Evolutionary conservation across 257 asterid genomes (phyloP).

Genomic region (Solanum etuberosum): DNA sequence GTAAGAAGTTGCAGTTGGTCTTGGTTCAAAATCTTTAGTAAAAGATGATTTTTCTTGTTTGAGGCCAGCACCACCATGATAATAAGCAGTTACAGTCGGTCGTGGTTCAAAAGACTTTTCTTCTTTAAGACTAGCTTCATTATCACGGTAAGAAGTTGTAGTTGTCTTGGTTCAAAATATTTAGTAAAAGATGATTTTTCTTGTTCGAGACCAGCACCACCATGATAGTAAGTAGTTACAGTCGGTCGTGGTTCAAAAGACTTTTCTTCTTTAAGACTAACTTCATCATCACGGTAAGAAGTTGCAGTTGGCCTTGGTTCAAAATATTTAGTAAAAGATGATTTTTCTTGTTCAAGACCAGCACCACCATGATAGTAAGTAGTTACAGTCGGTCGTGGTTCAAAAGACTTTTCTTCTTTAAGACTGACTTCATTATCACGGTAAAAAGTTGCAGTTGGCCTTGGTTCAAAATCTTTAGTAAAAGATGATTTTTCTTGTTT

Average conservation of each 20-base stretch:
- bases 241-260: not conserved
- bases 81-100: not conserved
- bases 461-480: not conserved
- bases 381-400: not conserved
- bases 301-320: too few species aligned
- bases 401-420: not conserved
- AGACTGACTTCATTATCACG: not conserved
- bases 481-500: too few species aligned
- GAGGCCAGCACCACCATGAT: too few species aligned
- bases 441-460: not conserved
- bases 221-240: not conserved
- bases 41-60: not conserved
- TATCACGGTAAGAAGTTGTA: too few species aligned
- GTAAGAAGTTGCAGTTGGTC: not conserved
- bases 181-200: too few species aligned
- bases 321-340: too few species aligned
- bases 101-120: not conserved
- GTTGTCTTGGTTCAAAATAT: not conserved
- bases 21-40: not conserved
- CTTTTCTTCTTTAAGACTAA: too few species aligned
- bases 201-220: not conserved
- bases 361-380: too few species aligned
- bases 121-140: not conserved
- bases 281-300: too few species aligned
- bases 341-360: too few species aligned